Base-by-base conservation (phyloP, 192 early-diverging fungal genomes). In the Linderina pennispora region DNA sequence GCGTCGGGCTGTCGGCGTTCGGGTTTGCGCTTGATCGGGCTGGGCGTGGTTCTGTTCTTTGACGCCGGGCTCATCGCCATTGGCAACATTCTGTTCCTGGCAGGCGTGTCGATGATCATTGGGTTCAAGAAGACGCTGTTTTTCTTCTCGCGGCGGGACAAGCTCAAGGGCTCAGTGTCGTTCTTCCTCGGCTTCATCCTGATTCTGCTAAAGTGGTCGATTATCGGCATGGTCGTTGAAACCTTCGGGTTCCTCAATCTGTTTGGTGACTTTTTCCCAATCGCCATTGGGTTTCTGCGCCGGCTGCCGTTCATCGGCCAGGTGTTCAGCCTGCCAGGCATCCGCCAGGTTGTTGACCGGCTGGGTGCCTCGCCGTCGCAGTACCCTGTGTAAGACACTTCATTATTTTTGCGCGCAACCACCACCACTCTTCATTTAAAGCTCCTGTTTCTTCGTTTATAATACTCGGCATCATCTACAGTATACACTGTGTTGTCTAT, bases 191-290 rank as follows among this genome's bases (percentile, higher is more conserved):
- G 95, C 8, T 89, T 98, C 31, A 23, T 87, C 7, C 54, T 98
- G 33, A 91, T 98, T 7, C 86, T 98, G 68, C 36, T 86, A 36
- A 88, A 89, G 62, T 91, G 88, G 85, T 88, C 95, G 20, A 75
- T 91, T 21, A 60, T 93, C 48, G 95, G 95, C 20, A 87, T 98
- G 35, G 21, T 83, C 20, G 76, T 97, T 35, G 95, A 98, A 56
- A 58, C 80, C 14, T 89, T 97, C 79, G 95, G 95, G 7, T 97
- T 98, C 59, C 77, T 98, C 43, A 98, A 98, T 59, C 65, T 98
- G 36, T 98, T 98, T 83, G 95, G 95, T 36, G 95, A 98, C 76
- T 98, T 98, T 58, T 95, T 98, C 76, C 93, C 93, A 1, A 89
- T 93, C 26, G 83, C 89, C 17, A 61, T 98, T 41, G 76, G 82